These are phyloP conservation scores for Solanum piurae DNA, from an alignment of 257 asterid genomes.

Conservation along the genomic window DNA sequence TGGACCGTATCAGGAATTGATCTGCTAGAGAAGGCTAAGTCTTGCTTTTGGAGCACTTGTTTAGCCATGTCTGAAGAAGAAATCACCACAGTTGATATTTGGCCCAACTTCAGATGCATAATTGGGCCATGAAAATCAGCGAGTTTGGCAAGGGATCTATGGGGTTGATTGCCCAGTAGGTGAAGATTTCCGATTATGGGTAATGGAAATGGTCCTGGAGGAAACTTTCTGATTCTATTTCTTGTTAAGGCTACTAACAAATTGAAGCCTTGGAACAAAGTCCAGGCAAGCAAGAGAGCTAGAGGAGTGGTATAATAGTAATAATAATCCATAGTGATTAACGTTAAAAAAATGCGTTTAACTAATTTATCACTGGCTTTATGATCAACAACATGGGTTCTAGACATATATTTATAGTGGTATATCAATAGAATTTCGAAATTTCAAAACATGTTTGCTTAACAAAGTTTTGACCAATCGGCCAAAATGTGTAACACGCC, in stretches of 20 bases:
- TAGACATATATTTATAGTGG: neutral
- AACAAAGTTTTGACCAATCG: too few relatives aligned
- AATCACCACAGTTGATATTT: conserved; percentile 34
- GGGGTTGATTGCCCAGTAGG: conserved; percentile 57
- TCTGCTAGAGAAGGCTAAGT: conserved; percentile 47
- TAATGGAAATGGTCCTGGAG: conserved; percentile 44
- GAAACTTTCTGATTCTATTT: conserved; percentile 1
- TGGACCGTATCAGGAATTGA: conserved; percentile 41
- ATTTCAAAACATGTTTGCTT: neutral
- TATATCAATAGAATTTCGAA: neutral
- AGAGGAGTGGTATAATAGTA: conserved; percentile 7
- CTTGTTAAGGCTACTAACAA: neutral
- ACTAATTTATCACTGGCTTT: neutral
- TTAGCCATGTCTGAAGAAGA: conserved; percentile 57
- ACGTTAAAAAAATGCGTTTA: neutral
- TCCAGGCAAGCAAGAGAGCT: conserved; percentile 30
- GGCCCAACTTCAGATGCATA: conserved; percentile 56
- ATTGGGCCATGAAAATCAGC: conserved; percentile 57
- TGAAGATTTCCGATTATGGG: conserved; percentile 72
- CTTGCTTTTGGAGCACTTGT: conserved; percentile 63
- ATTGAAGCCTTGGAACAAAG: neutral
- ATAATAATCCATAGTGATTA: neutral
- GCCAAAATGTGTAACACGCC: too few relatives aligned
- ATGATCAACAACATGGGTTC: neutral
- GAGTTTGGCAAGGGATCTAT: conserved; percentile 43